These are phyloP conservation scores for Tylopilus vinaceipallidus DNA, from an alignment of 768 basidiomycete genomes.

Conservation along the genomic window DNA sequence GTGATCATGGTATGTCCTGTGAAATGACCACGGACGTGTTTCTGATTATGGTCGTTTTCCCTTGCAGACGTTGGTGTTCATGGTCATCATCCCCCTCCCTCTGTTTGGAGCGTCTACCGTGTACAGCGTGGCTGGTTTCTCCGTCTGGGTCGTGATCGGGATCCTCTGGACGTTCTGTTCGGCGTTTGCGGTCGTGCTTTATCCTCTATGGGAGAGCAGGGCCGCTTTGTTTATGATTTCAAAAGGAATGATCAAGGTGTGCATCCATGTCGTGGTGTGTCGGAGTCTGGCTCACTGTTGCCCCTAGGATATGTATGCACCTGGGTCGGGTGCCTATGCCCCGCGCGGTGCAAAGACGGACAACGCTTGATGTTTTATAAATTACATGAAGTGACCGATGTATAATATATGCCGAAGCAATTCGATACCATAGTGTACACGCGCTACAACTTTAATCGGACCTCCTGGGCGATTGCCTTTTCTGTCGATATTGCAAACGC, in stretches of 20 bases:
- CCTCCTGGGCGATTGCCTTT: slow-evolving; percentile 9
- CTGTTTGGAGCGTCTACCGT: slow-evolving; percentile 81
- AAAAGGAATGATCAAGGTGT: slow-evolving; percentile 64
- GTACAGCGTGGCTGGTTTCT: slow-evolving; percentile 60
- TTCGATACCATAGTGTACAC: neutral
- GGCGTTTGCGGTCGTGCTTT: slow-evolving; percentile 71
- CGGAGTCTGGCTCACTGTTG: neutral
- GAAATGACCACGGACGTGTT: neutral
- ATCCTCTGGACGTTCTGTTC: slow-evolving; percentile 85
- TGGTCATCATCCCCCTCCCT: slow-evolving; percentile 79
- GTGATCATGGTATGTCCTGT: slow-evolving; percentile 53
- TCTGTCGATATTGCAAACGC: neutral
- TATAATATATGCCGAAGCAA: neutral
- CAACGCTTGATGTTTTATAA: neutral
- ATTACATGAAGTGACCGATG: neutral
- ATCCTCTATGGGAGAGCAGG: slow-evolving; percentile 85
- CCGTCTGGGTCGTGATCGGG: slow-evolving; percentile 79
- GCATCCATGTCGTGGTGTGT: neutral
- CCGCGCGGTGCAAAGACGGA: neutral
- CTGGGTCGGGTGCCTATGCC: slow-evolving; percentile 41
- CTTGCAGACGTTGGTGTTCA: slow-evolving; percentile 54
- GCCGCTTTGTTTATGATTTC: slow-evolving; percentile 57
- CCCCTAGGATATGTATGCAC: slow-evolving; percentile 40
- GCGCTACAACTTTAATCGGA: too few species aligned
- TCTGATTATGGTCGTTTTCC: neutral